phyloP scores from a whole-genome alignment of 371 early-diverging fungal species.

The Mucor saturninus region DNA sequence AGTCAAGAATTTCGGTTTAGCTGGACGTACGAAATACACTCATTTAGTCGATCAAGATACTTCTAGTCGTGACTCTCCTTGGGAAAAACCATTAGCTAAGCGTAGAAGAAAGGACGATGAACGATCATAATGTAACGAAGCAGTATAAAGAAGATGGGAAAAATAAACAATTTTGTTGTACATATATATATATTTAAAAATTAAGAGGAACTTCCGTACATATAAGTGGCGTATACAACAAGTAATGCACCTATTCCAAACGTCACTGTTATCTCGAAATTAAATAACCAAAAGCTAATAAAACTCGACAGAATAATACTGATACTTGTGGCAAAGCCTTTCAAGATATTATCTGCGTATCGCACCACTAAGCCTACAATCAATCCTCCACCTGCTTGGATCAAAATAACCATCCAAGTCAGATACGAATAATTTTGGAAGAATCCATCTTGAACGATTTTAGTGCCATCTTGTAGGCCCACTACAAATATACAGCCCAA shows the following conservation, averaged over 20 bases:
- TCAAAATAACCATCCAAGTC: constrained; percentile 76
- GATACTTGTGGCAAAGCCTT: constrained; percentile 91
- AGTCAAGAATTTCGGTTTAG: constrained; percentile 88
- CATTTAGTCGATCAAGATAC: constrained; percentile 89
- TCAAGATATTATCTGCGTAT: constrained; percentile 94
- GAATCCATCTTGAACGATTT: constrained; percentile 77
- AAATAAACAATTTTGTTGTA: background rate
- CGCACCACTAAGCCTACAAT: constrained; percentile 92
- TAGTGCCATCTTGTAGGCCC: constrained; percentile 72
- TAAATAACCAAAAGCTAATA: constrained; percentile 72
- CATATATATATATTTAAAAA: constrained; percentile 1
- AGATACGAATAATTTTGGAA: constrained; percentile 80
- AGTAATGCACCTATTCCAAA: constrained; percentile 76
- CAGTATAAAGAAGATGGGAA: background rate
- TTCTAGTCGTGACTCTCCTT: constrained; percentile 45
- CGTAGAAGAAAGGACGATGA: constrained; percentile 29
- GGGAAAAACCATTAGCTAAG: constrained; percentile 37
- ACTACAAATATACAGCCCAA: constrained; percentile 68
- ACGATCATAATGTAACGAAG: background rate
- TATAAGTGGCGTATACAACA: constrained; percentile 75
- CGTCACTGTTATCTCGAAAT: constrained; percentile 56
- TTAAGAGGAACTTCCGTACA: constrained; percentile 54
- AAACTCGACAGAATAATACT: constrained; percentile 86
- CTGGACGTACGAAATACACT: constrained; percentile 89
- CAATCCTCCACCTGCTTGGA: constrained; percentile 88